Base-by-base conservation (phyloP, 1,139 yeast genomes). In the Arxiozyma bovina region DNA sequence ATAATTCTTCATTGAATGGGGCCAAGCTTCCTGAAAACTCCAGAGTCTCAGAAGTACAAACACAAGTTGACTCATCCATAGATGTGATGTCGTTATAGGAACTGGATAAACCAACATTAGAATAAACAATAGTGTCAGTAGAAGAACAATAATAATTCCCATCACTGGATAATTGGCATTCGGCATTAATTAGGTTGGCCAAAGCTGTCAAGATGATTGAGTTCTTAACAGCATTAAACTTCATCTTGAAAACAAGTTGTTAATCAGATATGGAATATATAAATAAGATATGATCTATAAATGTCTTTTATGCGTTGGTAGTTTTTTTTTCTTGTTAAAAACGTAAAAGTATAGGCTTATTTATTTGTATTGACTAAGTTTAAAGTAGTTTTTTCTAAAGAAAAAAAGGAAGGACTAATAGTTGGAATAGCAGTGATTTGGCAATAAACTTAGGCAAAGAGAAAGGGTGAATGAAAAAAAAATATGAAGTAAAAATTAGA, bases 91-190 rank as follows among this genome's bases (percentile, higher is more conserved):
- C 83, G 64, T 75, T 69, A 75, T 90, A 91, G 45, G 88, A 74
- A 57, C 97, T 96, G 12, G 85, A 73, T 71, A 77, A 87, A 30
- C 98, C 97, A 55, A 91, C 79, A 60, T 82, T 81, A 54, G 76
- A 64, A 76, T 87, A 93, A 57, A 77, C 74, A 61, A 91, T 79
- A 61, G 87, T 89, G 58, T 74, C 66, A 57, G 89, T 87, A 60
- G 80, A 70, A 60, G 79, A 73, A 74, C 97, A 89, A 79, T 85
- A 90, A 77, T 85, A 87, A 78, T 88, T 89, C 60, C 96, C 96
- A 57, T 73, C 76, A 52, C 73, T 74, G 59, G 72, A 70, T 47
- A 75, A 64, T 60, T 83, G 23, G 46, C 58, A 81, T 48, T 67
- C 76, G 45, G 74, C 74, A 30, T 69, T 70, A 34, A 49, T 46